Evolutionary conservation across 805 yeast genomes (phyloP).

Genomic region (Komagataella phaffii): DNA sequence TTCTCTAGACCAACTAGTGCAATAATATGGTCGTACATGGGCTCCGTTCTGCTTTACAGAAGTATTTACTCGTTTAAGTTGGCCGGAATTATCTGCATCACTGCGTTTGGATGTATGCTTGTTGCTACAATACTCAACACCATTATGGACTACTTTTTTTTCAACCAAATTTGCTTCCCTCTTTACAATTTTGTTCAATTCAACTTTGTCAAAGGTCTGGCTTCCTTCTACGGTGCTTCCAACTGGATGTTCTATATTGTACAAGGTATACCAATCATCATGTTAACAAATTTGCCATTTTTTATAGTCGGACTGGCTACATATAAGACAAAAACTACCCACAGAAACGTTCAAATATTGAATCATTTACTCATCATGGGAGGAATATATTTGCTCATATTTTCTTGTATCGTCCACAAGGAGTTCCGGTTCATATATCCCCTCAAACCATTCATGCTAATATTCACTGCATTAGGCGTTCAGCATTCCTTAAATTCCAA

Average conservation of each 20-base stretch:
- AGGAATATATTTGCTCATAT: slow-evolving; percentile 32
- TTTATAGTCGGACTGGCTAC: slow-evolving; percentile 27
- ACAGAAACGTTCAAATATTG: neutral
- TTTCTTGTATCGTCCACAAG: slow-evolving; percentile 67
- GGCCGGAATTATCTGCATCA: slow-evolving; percentile 2
- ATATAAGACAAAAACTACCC: slow-evolving; percentile 1
- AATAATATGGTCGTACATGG: slow-evolving; percentile 61
- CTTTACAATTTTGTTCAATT: slow-evolving; percentile 58
- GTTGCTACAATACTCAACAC: slow-evolving; percentile 22
- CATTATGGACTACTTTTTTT: slow-evolving; percentile 45
- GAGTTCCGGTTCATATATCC: slow-evolving; percentile 88
- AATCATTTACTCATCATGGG: slow-evolving; percentile 13
- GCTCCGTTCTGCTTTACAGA: slow-evolving; percentile 18
- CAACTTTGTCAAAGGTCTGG: slow-evolving; percentile 59
- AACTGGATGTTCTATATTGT: slow-evolving; percentile 75
- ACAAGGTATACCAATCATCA: slow-evolving; percentile 72
- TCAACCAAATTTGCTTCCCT: slow-evolving; percentile 46
- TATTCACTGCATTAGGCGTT: slow-evolving; percentile 32
- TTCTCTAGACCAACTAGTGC: slow-evolving; percentile 78
- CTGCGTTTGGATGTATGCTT: slow-evolving; percentile 7
- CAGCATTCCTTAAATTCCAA: slow-evolving; percentile 3
- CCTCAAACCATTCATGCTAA: slow-evolving; percentile 58
- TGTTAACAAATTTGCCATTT: slow-evolving; percentile 55
- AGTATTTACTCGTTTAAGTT: slow-evolving; percentile 3
- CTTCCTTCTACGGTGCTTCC: slow-evolving; percentile 75